phyloP scores from a whole-genome alignment of 345 rosid species.

The Adansonia digitata region DNA sequence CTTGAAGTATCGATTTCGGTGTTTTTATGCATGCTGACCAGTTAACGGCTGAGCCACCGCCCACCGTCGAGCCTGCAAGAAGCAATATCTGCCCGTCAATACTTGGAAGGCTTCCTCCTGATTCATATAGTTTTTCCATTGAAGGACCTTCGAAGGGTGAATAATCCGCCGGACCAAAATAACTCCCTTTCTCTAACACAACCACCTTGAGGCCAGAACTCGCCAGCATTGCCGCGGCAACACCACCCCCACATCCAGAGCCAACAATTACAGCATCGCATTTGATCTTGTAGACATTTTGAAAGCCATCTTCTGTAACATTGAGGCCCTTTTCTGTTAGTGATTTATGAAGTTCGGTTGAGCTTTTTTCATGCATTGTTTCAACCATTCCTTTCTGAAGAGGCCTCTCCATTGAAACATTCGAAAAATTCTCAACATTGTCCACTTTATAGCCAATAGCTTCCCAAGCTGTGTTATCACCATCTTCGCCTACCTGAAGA shows the following conservation, averaged over 20 bases:
- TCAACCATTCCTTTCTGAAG: constrained; percentile 72
- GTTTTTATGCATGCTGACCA: constrained; percentile 90
- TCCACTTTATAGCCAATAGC: constrained; percentile 53
- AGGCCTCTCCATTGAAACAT: constrained; percentile 39
- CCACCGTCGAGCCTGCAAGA: constrained; percentile 73
- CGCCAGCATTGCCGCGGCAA: constrained; percentile 75
- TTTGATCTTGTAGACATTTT: constrained; percentile 36
- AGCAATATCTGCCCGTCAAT: constrained; percentile 32
- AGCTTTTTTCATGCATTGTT: constrained; percentile 38
- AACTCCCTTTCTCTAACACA: constrained; percentile 76
- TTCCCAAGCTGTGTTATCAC: constrained; percentile 69
- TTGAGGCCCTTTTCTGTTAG: constrained; percentile 54
- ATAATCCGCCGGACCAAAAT: constrained; percentile 49
- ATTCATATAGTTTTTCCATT: constrained; percentile 46
- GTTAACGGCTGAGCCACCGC: constrained; percentile 90
- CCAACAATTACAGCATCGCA: constrained; percentile 80
- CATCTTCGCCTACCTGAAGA: constrained; percentile 55
- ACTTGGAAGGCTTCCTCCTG: constrained; percentile 53
- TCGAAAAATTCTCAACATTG: constrained; percentile 10
- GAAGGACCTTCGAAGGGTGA: constrained; percentile 65
- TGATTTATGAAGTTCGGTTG: constrained; percentile 32
- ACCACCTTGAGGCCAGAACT: constrained; percentile 61
- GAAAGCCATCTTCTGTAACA: constrained; percentile 24
- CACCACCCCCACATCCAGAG: constrained; percentile 94
- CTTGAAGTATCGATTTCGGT: constrained; percentile 53